A percentile compares a stretch with the other conserved stretches of the same genome.
These are phyloP conservation scores for Claviceps sp. DNA, from an alignment of 2,329 filamentous ascomycete genomes.

Conservation along the genomic window DNA sequence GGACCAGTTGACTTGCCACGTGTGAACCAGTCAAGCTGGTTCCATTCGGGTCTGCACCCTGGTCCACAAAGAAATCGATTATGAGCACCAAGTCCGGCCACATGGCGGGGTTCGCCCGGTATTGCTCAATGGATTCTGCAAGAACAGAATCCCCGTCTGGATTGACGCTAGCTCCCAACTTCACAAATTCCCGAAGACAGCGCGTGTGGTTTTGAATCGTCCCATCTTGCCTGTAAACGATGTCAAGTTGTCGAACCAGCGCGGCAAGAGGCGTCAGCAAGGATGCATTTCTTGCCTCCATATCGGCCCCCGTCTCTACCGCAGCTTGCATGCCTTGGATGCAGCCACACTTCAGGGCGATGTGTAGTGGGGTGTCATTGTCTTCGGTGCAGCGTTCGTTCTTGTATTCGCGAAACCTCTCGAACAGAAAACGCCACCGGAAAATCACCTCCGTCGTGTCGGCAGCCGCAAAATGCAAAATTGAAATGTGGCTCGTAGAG, in stretches of 20 bases:
- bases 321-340: not conserved
- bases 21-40: not conserved
- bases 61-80: not conserved
- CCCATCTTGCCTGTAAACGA: no score
- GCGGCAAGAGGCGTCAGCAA: not conserved
- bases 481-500: not conserved
- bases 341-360: not conserved
- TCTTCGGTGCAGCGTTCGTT: not conserved
- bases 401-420: not conserved
- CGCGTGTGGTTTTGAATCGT: not conserved
- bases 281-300: not conserved
- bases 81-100: not conserved
- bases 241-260: not conserved
- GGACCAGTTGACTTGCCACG: not conserved
- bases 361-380: not conserved
- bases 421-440: not conserved
- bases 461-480: not conserved
- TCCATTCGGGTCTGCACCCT: conserved; percentile 1
- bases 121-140: not conserved
- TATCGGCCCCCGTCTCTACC: not conserved
- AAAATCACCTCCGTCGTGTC: not conserved
- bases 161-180: conserved; percentile 1
- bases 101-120: not conserved
- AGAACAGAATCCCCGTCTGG: not conserved
- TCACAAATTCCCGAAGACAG: not conserved